phyloP scores from a whole-genome alignment of 768 basidiomycete genomes.

The Hypholoma fasciculare region DNA sequence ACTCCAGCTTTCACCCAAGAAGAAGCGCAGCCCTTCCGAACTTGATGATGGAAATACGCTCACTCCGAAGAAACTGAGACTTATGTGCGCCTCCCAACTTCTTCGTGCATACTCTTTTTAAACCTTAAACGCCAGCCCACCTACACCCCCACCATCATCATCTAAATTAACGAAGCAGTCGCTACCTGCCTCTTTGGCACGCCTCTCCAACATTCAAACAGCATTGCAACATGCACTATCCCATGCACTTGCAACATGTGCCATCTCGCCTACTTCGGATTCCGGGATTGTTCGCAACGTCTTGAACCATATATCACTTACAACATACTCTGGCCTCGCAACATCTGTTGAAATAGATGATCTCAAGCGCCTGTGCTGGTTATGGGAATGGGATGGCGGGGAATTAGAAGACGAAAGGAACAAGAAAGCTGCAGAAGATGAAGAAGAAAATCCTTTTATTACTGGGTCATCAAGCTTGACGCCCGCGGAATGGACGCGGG shows the following conservation, averaged over 20 bases:
- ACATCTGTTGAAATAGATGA: constrained; percentile 69
- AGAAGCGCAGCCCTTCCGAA: constrained; percentile 59
- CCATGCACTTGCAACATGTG: constrained; percentile 82
- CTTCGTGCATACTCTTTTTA: neutral
- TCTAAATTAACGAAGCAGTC: constrained; percentile 31
- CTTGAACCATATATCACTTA: constrained; percentile 72
- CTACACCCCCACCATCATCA: constrained; percentile 56
- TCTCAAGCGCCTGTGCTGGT: constrained; percentile 76
- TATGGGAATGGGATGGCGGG: constrained; percentile 85
- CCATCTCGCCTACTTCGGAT: constrained; percentile 73
- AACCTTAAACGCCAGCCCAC: constrained; percentile 38
- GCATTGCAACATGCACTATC: constrained; percentile 82
- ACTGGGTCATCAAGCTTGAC: constrained; percentile 30
- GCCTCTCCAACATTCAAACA: constrained; percentile 64
- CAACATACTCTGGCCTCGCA: constrained; percentile 65
- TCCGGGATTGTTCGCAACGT: constrained; percentile 78
- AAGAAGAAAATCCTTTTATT: constrained; percentile 77
- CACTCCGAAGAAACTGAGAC: constrained; percentile 72
- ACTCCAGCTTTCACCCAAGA: constrained; percentile 66
- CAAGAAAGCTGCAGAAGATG: constrained; percentile 15
- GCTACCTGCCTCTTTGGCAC: constrained; percentile 59
- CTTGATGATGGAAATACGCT: constrained; percentile 54
- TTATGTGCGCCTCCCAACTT: constrained; percentile 39
- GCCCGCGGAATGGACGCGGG: constrained; percentile 73
- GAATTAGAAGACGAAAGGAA: constrained; percentile 20